Base-by-base conservation (phyloP, 2,329 filamentous ascomycete species). In the Beauveria bassiana region DNA sequence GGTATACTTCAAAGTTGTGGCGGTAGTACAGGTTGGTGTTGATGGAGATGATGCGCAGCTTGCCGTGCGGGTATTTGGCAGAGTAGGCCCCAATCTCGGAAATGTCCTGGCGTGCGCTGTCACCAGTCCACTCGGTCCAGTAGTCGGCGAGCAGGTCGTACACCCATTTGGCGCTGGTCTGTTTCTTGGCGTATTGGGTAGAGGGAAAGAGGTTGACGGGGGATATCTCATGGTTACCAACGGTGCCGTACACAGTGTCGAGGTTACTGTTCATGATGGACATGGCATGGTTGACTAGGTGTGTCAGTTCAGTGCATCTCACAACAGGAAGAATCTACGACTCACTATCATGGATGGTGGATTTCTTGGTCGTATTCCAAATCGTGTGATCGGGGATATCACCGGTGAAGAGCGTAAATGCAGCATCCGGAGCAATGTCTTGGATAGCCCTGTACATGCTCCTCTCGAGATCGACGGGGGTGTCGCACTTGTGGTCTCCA, bases 21-120 rank as follows among this genome's bases (percentile, higher is more conserved):
- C 75, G 77, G 69, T 86, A 86, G 71, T 81, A 85, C 63, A 85
- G 70, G 68, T 85, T 83, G 20, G 81, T 85, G 73, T 83, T 85
- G 66, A 86, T 73, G 4, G 82, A 84, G 67, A 86, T 84, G 66
- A 86, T 71, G 26, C 81, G 77, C 28, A 86, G 72, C 63, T 82
- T 81, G 20, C 74, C 75, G 31, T 70, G 66, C 5, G 77, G 72
- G 51, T 79, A 73, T 54, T 74, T 71, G 9, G 75, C 74, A 3
- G 82, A 80, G 68, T 84, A 85, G 16, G 74, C 77, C 22, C 81
- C 82, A 42, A 78, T 77, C 43, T 74, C 66, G 42, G 70, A 67
- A 16, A 76, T 73, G 3, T 71, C 72, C 3, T 69, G 66, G 1
- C 64, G 54, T 0, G 68, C 69, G 1, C 69, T 61, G 22, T 63